Base-by-base conservation (phyloP, 768 basidiomycete genomes). In the Naganishia randhawae region DNA sequence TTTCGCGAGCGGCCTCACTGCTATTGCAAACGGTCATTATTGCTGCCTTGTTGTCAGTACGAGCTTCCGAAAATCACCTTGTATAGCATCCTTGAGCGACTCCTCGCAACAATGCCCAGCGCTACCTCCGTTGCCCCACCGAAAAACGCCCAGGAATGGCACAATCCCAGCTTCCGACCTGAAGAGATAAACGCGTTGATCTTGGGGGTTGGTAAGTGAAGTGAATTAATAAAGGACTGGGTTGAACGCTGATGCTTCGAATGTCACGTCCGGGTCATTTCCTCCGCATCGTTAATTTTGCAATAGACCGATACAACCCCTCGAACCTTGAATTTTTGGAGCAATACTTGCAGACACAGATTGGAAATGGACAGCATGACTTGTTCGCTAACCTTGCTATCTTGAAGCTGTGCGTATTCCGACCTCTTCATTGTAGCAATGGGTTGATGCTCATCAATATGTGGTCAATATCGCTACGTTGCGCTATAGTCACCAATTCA, bases 341-440 rank as follows among this genome's bases (percentile, higher is more conserved):
- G 81, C 95, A 97, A 78, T 97, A 98, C 82, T 87, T 98, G 69
- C 91, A 91, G 80, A 88, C 91, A 78, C 95, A 99, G 81, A 91
- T 92, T 71, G 85, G 89, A 73, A 89, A 86, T 74, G 88, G 89
- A 73, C 89, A 92, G 78, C 97, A 97, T 74, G 95, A 99, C 80
- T 88, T 91, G 74, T 85, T 97, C 48, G 92, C 95, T 33, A 97
- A 98, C 81, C 84, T 97, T 45, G 94, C 94, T 55, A 92, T 96
- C 71, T 80, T 97, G 54, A 97, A 97, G 82, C 82, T 98, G 90
- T 93, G 33, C 22, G 57, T 22, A 41, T 29, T 31, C 39, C 19
- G 4, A 25, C 6, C n/a, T 45, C 39, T 62, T 29, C 52, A 33
- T 16, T 29, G 29, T 50, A 2, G 25, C n/a, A 22, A 37, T 29